Evolutionary conservation across 106 monocot species (phyloP).

Genomic region (Allium fistulosum): DNA sequence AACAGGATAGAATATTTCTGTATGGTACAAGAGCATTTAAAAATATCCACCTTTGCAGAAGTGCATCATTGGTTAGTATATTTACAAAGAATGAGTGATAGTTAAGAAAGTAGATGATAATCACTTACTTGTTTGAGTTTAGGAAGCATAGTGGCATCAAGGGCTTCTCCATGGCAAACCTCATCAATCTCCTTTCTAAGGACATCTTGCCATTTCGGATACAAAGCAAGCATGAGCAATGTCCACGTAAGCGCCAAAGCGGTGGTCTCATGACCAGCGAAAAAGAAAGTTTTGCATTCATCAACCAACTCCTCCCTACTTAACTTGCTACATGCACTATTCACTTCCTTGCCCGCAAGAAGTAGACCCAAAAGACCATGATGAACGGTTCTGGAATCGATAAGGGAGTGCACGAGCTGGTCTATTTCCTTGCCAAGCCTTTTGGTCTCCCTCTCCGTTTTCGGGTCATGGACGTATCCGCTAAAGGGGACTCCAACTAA

Average conservation of each 20-base stretch:
- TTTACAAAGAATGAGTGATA: too few relatives aligned
- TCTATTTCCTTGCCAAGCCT: conserved; percentile 72
- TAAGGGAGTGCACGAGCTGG: conserved; percentile 35
- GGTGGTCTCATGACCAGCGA: conserved; percentile 81
- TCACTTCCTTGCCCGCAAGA: conserved; percentile 27
- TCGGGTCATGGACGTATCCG: conserved; percentile 17
- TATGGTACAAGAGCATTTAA: too few relatives aligned
- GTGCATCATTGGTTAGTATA: too few relatives aligned
- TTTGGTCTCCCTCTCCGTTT: conserved; percentile 20
- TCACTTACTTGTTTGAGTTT: conserved; percentile 46
- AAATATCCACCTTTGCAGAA: too few relatives aligned
- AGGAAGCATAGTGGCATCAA: conserved; percentile 30
- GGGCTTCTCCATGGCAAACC: conserved; percentile 6
- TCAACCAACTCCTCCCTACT: conserved; percentile 59
- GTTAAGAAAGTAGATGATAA: too few relatives aligned
- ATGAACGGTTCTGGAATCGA: conserved; percentile 12
- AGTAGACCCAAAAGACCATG: conserved; percentile 49
- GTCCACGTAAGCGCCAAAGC: conserved; percentile 58
- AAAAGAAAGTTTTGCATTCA: conserved; percentile 91
- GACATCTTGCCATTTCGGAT: conserved; percentile 63
- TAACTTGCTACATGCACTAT: conserved; percentile 18
- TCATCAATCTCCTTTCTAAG: conserved; percentile 48
- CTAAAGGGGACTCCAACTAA: conserved; percentile 66
- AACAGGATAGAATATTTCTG: too few relatives aligned
- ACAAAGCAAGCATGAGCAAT: conserved; percentile 42